Conservation (phyloP, 2,329 filamentous ascomycete species). For the Trichophyton mentagrophytes region DNA sequence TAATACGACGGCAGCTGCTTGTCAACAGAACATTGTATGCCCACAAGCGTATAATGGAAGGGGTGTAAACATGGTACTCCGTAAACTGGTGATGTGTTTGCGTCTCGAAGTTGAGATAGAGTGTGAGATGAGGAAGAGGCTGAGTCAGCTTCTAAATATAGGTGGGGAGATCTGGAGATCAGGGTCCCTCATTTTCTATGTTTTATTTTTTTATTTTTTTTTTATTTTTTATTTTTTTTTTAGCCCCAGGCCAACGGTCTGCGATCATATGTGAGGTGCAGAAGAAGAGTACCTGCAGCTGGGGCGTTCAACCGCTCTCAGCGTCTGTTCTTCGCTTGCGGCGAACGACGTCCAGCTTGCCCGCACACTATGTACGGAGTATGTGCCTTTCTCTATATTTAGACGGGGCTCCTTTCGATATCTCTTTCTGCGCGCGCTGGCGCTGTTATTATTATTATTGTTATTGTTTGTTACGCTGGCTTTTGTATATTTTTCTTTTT, state of each 20-base stretch:
- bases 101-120: neutral
- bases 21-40: no score
- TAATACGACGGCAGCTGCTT: no score
- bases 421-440: no score
- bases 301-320: neutral
- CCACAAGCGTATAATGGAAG: no score
- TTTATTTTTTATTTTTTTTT: neutral
- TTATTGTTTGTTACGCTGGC: neutral
- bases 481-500: neutral
- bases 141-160: constrained; percentile 3
- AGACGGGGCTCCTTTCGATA: neutral
- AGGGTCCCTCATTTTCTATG: neutral
- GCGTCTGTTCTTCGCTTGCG: neutral
- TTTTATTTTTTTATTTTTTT: no score
- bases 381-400: neutral
- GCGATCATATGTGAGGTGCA: neutral
- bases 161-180: neutral
- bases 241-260: neutral
- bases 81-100: neutral
- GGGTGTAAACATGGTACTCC: neutral
- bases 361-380: neutral
- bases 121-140: neutral
- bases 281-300: neutral
- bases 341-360: neutral
- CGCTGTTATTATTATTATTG: neutral